These are phyloP conservation scores for Lophiostoma macrostomum DNA, from an alignment of 495 filamentous ascomycete genomes.

Conservation along the genomic window DNA sequence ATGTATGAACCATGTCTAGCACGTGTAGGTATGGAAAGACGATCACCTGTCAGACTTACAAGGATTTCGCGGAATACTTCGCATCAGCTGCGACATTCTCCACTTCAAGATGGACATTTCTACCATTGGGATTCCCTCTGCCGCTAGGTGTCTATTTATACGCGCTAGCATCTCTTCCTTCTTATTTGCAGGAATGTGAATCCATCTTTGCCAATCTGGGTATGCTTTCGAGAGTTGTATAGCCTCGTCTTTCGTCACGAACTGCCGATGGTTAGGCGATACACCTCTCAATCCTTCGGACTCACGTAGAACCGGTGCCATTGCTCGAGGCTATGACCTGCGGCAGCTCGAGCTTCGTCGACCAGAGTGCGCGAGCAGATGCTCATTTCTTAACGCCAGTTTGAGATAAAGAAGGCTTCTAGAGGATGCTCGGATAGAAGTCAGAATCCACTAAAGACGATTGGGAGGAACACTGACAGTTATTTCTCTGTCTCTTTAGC, in stretches of 20 bases:
- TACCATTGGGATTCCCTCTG: slow-evolving; percentile 24
- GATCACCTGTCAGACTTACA: slow-evolving; percentile 12
- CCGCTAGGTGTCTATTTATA: slow-evolving; percentile 19
- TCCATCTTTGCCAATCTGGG: slow-evolving; percentile 27
- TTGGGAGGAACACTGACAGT: too few species aligned
- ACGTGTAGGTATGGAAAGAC: slow-evolving; percentile 14
- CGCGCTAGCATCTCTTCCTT: slow-evolving; percentile 21
- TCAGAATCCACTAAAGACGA: too few species aligned
- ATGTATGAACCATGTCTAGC: slow-evolving; percentile 9
- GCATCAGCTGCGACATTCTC: slow-evolving; percentile 24
- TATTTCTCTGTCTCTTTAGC: too few species aligned
- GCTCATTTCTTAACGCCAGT: too few species aligned
- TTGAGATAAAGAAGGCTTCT: too few species aligned
- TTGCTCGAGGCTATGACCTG: slow-evolving; percentile 24
- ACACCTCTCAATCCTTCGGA: neutral
- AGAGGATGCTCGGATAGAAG: too few species aligned
- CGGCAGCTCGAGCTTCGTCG: slow-evolving; percentile 13
- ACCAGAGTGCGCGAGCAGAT: too few species aligned
- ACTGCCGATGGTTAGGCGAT: slow-evolving; percentile 13
- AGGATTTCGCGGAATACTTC: slow-evolving; percentile 21
- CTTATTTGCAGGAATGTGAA: slow-evolving; percentile 24
- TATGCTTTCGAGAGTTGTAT: slow-evolving; percentile 21
- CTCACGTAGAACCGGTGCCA: slow-evolving; percentile 33
- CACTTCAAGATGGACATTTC: slow-evolving; percentile 28
- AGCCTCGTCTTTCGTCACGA: slow-evolving; percentile 28